A percentile compares a stretch with the other conserved stretches of the same genome.
Conservation (phyloP, 1,284 basidiomycete species). For the Boletus smithii region DNA sequence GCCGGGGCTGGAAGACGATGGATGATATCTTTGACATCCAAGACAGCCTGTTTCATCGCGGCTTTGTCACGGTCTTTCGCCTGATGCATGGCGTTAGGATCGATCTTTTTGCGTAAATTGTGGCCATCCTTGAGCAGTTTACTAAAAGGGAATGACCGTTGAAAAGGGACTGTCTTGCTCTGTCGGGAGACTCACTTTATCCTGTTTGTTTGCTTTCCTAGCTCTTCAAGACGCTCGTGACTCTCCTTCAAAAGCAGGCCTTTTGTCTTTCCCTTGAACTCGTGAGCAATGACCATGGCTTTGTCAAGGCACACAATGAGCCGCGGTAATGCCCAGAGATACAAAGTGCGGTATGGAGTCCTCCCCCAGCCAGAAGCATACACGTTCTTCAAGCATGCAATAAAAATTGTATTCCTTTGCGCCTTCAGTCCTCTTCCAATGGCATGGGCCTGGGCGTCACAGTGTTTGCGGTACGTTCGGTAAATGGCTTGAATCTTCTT, state of each 20-base stretch:
- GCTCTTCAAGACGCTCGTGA: slow-evolving; percentile 36
- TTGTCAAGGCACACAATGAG: slow-evolving; percentile 45
- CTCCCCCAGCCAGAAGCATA: slow-evolving; percentile 34
- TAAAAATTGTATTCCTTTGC: slow-evolving; percentile 31
- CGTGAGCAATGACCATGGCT: slow-evolving; percentile 28
- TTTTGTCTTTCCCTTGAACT: slow-evolving; percentile 36
- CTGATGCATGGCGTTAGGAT: slow-evolving; percentile 31
- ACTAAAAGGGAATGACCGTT: slow-evolving; percentile 13
- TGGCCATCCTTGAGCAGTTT: slow-evolving; percentile 20
- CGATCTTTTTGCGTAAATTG: slow-evolving; percentile 28
- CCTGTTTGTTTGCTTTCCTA: slow-evolving; percentile 31
- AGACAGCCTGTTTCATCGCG: slow-evolving; percentile 24
- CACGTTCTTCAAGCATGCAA: slow-evolving; percentile 34
- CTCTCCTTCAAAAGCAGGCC: slow-evolving; percentile 29
- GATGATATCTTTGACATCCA: slow-evolving; percentile 28
- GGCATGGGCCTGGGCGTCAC: slow-evolving; percentile 23
- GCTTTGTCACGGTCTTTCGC: slow-evolving; percentile 9
- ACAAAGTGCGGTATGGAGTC: slow-evolving; percentile 41
- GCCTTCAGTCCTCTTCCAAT: slow-evolving; percentile 29
- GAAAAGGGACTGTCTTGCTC: background rate
- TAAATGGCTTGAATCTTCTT: slow-evolving; percentile 21
- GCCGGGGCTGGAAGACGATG: slow-evolving; percentile 15
- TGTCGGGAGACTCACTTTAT: slow-evolving; percentile 29
- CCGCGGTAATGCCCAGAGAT: slow-evolving; percentile 50
- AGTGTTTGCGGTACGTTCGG: slow-evolving; percentile 24